phyloP scores from a whole-genome alignment of 768 basidiomycete species.

The Scleroderma citrinum region DNA sequence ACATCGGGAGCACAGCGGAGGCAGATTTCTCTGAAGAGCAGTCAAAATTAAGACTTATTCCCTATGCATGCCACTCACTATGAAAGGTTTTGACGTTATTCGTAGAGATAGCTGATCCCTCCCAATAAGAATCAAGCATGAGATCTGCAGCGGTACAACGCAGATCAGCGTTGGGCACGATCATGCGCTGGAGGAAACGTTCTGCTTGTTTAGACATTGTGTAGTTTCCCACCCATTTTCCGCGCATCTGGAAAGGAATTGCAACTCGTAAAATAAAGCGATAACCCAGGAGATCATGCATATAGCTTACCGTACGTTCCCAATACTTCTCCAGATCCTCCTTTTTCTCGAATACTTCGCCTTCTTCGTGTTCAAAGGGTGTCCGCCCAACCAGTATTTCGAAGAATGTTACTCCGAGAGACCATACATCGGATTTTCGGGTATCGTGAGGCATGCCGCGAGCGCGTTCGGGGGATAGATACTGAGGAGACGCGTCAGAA shows the following conservation, averaged over 20 bases:
- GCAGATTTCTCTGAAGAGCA: slow-evolving; percentile 29
- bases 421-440: slow-evolving; percentile 83
- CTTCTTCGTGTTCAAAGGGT: slow-evolving; percentile 80
- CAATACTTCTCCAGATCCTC: slow-evolving; percentile 86
- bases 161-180: slow-evolving; percentile 75
- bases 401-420: slow-evolving; percentile 87
- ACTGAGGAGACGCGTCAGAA: slow-evolving; percentile 38
- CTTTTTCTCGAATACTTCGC: slow-evolving; percentile 70
- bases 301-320: slow-evolving; percentile 61
- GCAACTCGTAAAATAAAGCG: not conserved
- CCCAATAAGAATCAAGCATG: slow-evolving; percentile 67
- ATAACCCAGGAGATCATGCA: not conserved
- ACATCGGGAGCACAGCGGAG: slow-evolving; percentile 18
- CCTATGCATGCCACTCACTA: slow-evolving; percentile 38
- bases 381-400: slow-evolving; percentile 91
- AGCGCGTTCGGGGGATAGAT: slow-evolving; percentile 89
- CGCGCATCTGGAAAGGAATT: slow-evolving; percentile 45
- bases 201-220: slow-evolving; percentile 64
- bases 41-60: too few species aligned
- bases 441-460: slow-evolving; percentile 88
- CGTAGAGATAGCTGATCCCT: slow-evolving; percentile 23
- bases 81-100: slow-evolving; percentile 23
- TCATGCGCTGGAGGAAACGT: slow-evolving; percentile 68
- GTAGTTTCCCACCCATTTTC: slow-evolving; percentile 73
- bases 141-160: slow-evolving; percentile 65